phyloP scores from a whole-genome alignment of 2,329 filamentous ascomycete genomes.

The Penicillium sp. region DNA sequence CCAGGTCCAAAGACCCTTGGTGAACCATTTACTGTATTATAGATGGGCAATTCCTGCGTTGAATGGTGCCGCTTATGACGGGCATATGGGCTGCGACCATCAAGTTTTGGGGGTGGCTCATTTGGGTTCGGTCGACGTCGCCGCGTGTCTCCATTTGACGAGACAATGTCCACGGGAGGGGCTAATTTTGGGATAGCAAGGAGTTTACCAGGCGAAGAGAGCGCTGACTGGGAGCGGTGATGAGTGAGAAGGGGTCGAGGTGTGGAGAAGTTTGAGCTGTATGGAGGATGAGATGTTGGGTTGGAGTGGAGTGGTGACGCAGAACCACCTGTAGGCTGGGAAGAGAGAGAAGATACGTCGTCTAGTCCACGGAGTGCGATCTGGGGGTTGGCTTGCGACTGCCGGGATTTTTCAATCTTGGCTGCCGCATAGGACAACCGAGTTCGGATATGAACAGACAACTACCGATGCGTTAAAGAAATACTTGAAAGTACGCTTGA shows the following conservation, averaged over 20 bases:
- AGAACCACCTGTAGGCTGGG: slow-evolving; percentile 73
- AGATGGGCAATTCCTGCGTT: slow-evolving; percentile 30
- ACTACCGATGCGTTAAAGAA: slow-evolving; percentile 48
- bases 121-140: slow-evolving; percentile 45
- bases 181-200: slow-evolving; percentile 39
- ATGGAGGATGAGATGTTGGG: slow-evolving; percentile 14
- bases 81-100: slow-evolving; percentile 23
- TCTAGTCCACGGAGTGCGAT: slow-evolving; percentile 15
- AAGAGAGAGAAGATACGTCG: slow-evolving; percentile 10
- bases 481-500: background rate
- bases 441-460: slow-evolving; percentile 76
- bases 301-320: slow-evolving; percentile 26
- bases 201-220: slow-evolving; percentile 22
- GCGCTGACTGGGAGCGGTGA: slow-evolving; percentile 19
- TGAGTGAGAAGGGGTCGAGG: slow-evolving; percentile 11
- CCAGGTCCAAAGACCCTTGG: slow-evolving; percentile 28
- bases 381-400: slow-evolving; percentile 58
- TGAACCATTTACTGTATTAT: slow-evolving; percentile 22
- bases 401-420: slow-evolving; percentile 89
- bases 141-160: slow-evolving; percentile 31
- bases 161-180: slow-evolving; percentile 47
- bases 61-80: slow-evolving; percentile 37
- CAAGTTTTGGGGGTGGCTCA: slow-evolving; percentile 16
- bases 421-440: slow-evolving; percentile 91
- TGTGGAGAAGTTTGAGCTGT: slow-evolving; percentile 8